Conservation (phyloP, 2,329 filamentous ascomycete genomes). For the Exophiala dermatitidis region DNA sequence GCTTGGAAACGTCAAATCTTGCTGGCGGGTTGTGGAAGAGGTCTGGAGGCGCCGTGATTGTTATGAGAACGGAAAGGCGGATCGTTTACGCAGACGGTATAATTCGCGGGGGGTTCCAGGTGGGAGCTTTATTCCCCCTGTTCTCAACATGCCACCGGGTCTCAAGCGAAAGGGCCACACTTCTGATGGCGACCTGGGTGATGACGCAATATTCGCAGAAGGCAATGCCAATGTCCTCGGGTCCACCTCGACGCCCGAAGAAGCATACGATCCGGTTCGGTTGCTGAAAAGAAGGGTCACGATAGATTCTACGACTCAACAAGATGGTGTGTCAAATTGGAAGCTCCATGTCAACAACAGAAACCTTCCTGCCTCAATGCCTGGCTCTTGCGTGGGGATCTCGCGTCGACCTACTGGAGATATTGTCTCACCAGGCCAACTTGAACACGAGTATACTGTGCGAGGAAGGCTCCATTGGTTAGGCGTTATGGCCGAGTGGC, state of each 20-base stretch:
- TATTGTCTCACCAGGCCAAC: conserved; percentile 23
- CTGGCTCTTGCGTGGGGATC: neutral
- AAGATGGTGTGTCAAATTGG: neutral
- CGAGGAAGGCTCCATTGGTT: conserved; percentile 61
- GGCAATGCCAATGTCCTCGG: neutral
- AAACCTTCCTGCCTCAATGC: neutral
- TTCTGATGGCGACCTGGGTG: neutral
- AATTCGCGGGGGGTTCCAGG: conserved; percentile 40
- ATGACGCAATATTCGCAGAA: conserved; percentile 2
- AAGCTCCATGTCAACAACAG: neutral
- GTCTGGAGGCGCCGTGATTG: conserved; percentile 59
- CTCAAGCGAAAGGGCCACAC: conserved; percentile 18
- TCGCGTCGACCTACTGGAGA: conserved; percentile 30
- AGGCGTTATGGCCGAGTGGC: conserved; percentile 64
- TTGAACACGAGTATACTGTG: conserved; percentile 57
- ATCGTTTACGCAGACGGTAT: conserved; percentile 30
- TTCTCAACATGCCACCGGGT: conserved; percentile 18
- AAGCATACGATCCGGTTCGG: conserved; percentile 3
- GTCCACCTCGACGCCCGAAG: neutral
- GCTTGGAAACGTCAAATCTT: conserved; percentile 61
- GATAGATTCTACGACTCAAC: conserved; percentile 1
- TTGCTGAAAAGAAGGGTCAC: conserved; percentile 12
- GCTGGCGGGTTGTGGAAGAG: conserved; percentile 57
- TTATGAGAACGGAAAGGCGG: conserved; percentile 39
- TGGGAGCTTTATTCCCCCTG: conserved; percentile 18